Conservation (phyloP, 768 basidiomycete genomes). For the Candolleomyces eurysporus region DNA sequence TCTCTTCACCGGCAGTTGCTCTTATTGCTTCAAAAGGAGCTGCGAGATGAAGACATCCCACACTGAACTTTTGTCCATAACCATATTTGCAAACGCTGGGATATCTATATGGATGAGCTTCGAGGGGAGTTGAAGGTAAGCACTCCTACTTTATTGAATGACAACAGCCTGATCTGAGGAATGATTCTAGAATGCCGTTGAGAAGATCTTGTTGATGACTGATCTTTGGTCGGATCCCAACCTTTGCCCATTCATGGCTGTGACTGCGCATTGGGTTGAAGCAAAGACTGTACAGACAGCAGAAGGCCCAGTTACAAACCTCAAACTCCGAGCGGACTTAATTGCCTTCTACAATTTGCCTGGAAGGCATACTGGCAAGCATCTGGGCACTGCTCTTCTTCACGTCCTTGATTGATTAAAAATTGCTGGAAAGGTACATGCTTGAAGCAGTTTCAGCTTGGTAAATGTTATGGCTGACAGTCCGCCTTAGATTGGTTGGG, state of each 20-base stretch:
- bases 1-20: constrained; percentile 27
- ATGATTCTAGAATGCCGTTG: constrained; percentile 19
- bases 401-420: constrained; percentile 1
- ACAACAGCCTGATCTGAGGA: no score
- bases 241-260: constrained; percentile 26
- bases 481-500: constrained; percentile 19
- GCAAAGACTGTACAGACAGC: no score
- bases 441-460: not conserved
- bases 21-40: constrained; percentile 21
- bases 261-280: no score
- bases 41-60: constrained; percentile 29
- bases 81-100: constrained; percentile 23
- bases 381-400: constrained; percentile 20
- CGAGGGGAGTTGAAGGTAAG: constrained; percentile 24
- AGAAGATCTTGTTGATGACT: constrained; percentile 29
- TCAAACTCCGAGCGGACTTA: constrained; percentile 21
- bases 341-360: constrained; percentile 28
- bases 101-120: constrained; percentile 17
- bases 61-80: constrained; percentile 30
- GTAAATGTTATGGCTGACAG: no score
- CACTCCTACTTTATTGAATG: no score
- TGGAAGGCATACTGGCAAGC: no score
- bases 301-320: constrained; percentile 14
- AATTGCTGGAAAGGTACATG: not conserved
- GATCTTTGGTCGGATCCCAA: constrained; percentile 33